phyloP scores from a whole-genome alignment of 78 protist genomes.

The Polysphondylium violaceum region DNA sequence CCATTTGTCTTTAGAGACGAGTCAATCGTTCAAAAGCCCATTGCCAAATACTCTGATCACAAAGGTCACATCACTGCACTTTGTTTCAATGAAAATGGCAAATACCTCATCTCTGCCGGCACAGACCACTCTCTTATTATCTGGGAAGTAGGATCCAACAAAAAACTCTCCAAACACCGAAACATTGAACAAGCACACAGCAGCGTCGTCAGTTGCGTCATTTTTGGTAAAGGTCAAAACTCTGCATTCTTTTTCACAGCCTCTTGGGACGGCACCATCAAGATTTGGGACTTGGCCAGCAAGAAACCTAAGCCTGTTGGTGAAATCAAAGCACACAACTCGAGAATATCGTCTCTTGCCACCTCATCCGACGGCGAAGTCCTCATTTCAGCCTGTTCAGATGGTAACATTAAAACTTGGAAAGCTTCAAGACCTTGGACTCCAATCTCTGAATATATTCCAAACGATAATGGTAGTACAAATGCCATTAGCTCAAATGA shows the following conservation, averaged over 20 bases:
- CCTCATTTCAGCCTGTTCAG: constrained; percentile 1
- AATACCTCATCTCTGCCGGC: neutral
- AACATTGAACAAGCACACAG: constrained; percentile 11
- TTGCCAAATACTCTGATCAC: constrained; percentile 4
- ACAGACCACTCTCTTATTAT: neutral
- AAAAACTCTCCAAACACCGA: neutral
- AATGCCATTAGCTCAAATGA: neutral
- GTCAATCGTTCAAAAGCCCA: neutral
- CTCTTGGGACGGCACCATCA: constrained; percentile 14
- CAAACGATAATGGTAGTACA: neutral
- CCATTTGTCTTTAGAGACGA: constrained; percentile 15
- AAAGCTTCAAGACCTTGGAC: neutral
- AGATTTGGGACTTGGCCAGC: neutral
- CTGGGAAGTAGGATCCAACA: neutral
- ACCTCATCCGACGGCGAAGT: neutral
- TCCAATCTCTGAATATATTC: neutral
- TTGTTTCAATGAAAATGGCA: neutral
- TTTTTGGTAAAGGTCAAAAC: constrained; percentile 13
- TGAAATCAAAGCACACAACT: constrained; percentile 3
- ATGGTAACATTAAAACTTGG: constrained; percentile 16
- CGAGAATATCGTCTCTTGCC: neutral
- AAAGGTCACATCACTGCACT: constrained; percentile 13
- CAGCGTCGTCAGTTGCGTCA: neutral
- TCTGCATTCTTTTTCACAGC: neutral
- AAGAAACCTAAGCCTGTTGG: neutral